A percentile compares a stretch with the other conserved stretches of the same genome.
phyloP scores from a whole-genome alignment of 176 grass and related monocot species.

The Poa annua region DNA sequence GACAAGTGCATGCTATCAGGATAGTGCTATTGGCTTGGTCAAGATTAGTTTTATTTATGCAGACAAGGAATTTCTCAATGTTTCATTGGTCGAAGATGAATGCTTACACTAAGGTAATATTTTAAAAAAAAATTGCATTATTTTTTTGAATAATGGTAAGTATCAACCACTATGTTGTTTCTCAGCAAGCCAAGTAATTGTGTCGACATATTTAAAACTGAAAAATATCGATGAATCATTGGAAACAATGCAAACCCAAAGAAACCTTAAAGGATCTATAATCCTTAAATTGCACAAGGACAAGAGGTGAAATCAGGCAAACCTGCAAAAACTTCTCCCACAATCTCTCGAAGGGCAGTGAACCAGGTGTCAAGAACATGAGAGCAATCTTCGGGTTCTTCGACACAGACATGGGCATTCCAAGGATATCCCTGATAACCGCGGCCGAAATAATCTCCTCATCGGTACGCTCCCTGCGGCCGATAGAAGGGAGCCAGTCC shows the following conservation, averaged over 20 bases:
- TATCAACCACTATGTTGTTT: not conserved
- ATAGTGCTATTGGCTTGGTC: not conserved
- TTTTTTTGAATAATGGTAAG: not conserved
- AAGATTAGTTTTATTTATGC: conserved; percentile 24
- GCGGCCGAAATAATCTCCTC: conserved; percentile 79
- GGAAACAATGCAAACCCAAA: conserved; percentile 15
- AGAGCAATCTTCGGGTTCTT: conserved; percentile 89
- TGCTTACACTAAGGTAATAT: conserved; percentile 14
- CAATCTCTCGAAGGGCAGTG: conserved; percentile 88
- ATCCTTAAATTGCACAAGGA: conserved; percentile 29
- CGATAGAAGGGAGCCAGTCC: conserved; percentile 74
- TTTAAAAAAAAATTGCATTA: not conserved
- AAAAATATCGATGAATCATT: not conserved
- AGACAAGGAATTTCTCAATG: not conserved
- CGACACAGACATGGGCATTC: conserved; percentile 58
- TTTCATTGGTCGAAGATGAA: not conserved
- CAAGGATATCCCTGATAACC: conserved; percentile 71
- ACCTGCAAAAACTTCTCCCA: conserved; percentile 97
- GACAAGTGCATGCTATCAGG: not conserved
- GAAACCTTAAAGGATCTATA: not conserved
- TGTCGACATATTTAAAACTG: not conserved
- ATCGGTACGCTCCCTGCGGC: conserved; percentile 57
- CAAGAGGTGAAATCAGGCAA: conserved; percentile 28
- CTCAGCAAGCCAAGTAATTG: not conserved
- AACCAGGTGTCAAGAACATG: conserved; percentile 93